Conservation (phyloP, 306 rosid species). For the Cicer pinnatifidum region DNA sequence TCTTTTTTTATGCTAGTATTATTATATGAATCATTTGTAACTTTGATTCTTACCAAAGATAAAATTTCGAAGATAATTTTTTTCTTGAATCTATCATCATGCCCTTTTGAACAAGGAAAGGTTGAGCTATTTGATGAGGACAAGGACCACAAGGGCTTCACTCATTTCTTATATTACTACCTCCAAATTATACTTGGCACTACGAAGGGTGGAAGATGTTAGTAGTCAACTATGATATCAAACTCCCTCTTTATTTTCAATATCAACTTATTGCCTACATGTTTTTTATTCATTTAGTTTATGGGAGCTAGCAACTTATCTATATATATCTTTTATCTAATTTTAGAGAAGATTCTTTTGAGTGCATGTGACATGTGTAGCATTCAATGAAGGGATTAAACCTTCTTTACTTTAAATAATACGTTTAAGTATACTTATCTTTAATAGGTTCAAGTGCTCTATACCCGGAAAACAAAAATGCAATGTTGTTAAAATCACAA, state of each 20-base stretch:
- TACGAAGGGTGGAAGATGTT: conserved; percentile 44
- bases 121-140: conserved; percentile 59
- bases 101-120: conserved; percentile 52
- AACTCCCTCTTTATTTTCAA: conserved; percentile 52
- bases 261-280: conserved; percentile 49
- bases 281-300: conserved; percentile 7
- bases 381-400: conserved; percentile 2
- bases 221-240: conserved; percentile 74
- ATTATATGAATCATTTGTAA: neutral
- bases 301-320: conserved; percentile 32
- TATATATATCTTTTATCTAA: conserved; percentile 11
- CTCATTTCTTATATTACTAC: conserved; percentile 71
- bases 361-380: conserved; percentile 27
- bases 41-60: conserved; percentile 42
- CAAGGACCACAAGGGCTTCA: conserved; percentile 60
- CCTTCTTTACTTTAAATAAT: neutral
- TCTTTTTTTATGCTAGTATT: conserved; percentile 35
- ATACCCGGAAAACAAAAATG: neutral
- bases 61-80: conserved; percentile 25
- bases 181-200: conserved; percentile 57
- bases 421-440: no score
- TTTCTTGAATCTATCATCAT: conserved; percentile 53
- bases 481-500: neutral
- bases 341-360: conserved; percentile 37
- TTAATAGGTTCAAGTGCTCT: neutral